Base-by-base conservation (phyloP, 306 rosid genomes). In the Castanospermum australe region DNA sequence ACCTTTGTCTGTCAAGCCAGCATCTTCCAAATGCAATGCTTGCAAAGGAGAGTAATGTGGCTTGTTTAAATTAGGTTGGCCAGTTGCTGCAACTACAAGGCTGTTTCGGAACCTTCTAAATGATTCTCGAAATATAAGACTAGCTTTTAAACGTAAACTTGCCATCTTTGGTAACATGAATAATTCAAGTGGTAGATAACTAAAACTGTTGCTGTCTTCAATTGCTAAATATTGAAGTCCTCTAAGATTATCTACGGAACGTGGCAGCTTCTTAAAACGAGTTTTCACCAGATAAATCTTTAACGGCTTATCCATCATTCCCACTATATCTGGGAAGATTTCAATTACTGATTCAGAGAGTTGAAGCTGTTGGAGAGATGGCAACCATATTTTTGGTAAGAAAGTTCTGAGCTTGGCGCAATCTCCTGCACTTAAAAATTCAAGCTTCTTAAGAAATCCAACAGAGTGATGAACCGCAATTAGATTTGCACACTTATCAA, bases 351-450 rank as follows among this genome's bases (percentile, higher is more conserved):
- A 3, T 17, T 20, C 28, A 22, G 10, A 0, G 28, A 60, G 36
- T 8, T 5, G 2, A 60, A 60, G 12, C 0, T 0, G 2, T 38
- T 8, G 4, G 7, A 60, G 39, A 12, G 67, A 60, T 28, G 39
- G 15, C 36, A 60, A 4, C 20, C 18, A 14, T 5, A 47, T 47
- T 2, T 1, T 3, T 14, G 18, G 20, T 14, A 5, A 22, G n/a
- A 50, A 50, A n/a, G 22, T n/a, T 14, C 2, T 0, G 8, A 66
- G 71, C 8, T 11, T 41, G 6, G 35, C 8, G 20, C 72, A 66
- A 0, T 10, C 0, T 0, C 0, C 0, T 4, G 25, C 4, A 1
- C 4, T 0, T 8, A 39, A 21, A 39, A 1, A 0, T 7, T 1
- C 4, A 11, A 66, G 54, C 2, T 66, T 21, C 3, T 12, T 14